phyloP scores from a whole-genome alignment of 495 filamentous ascomycete species.

The Letharia columbiana region DNA sequence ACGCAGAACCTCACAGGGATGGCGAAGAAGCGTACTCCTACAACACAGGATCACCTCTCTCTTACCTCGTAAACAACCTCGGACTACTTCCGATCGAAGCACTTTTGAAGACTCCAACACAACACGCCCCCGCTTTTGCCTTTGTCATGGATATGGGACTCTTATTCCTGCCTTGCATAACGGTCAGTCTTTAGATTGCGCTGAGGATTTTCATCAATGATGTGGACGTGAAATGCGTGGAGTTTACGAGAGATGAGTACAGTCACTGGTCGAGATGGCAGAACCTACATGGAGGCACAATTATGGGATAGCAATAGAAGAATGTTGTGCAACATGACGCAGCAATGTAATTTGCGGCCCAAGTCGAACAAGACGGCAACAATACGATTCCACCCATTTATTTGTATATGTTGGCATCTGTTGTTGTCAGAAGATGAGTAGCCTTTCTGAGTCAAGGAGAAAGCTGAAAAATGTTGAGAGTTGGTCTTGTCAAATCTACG shows the following conservation, averaged over 20 bases:
- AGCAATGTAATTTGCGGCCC: neutral
- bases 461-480: too few relatives aligned
- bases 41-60: neutral
- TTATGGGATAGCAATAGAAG: neutral
- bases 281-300: neutral
- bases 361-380: neutral
- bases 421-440: neutral
- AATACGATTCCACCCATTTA: neutral
- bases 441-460: too few relatives aligned
- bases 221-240: constrained; percentile 1
- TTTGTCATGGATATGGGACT: neutral
- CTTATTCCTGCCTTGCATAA: neutral
- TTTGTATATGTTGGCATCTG: neutral
- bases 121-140: neutral
- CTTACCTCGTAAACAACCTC: neutral
- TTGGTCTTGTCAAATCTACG: too few relatives aligned
- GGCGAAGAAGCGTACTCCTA: neutral
- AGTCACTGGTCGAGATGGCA: neutral
- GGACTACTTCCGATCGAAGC: constrained; percentile 1
- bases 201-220: neutral
- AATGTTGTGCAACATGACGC: neutral
- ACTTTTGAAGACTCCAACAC: neutral
- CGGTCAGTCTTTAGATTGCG: neutral
- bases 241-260: neutral
- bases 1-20: neutral